Evolutionary conservation across 352 stramenopile species (phyloP), one percentile per base, ranked within the genome.

Genomic region (Pythium rishiriense): DNA sequence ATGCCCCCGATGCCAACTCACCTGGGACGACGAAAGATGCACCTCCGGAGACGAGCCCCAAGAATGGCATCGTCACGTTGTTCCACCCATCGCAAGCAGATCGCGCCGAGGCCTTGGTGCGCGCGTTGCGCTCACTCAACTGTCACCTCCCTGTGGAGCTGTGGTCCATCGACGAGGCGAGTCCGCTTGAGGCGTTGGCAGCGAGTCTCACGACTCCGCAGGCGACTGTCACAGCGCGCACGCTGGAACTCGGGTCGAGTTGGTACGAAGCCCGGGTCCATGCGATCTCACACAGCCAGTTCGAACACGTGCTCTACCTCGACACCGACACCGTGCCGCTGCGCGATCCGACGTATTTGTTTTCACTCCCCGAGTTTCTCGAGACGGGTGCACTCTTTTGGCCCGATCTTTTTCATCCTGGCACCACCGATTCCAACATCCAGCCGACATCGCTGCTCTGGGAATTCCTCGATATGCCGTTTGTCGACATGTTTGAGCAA

Each of bases 401-500:
- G 67, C 60, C 69, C 5, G 55, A 75, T 21, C 33, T 72, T 9
- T 66, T 59, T 42, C 65, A 76, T 28, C 57, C 60, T 10, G 19
- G 15, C 7, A 64, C 65, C 14, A 68, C 66, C 0, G 29, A 65
- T 11, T 62, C 51, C 59, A 66, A 74, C 51, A 31, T 74, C 26
- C 46, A 66, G 10, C 12, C 46, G 7, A 24, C 45, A 5, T 68
- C 54, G 24, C 22, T 74, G 3, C 21, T 76, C 7, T 74, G 67
- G 70, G 41, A 68, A 46, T 24, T 66, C 41, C 66, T 76, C 21
- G 50, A 74, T 26, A 50, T 74, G 45, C 42, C 65, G 25, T 71
- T 72, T 50, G 57, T 67, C 28, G 26, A 58, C 37, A 66, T 66
- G 62, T 72, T 74, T 42, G 61, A 76, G 37, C 67, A 75, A 41